phyloP scores from a whole-genome alignment of 164 flowering plant species.

The Malania oleifera region DNA sequence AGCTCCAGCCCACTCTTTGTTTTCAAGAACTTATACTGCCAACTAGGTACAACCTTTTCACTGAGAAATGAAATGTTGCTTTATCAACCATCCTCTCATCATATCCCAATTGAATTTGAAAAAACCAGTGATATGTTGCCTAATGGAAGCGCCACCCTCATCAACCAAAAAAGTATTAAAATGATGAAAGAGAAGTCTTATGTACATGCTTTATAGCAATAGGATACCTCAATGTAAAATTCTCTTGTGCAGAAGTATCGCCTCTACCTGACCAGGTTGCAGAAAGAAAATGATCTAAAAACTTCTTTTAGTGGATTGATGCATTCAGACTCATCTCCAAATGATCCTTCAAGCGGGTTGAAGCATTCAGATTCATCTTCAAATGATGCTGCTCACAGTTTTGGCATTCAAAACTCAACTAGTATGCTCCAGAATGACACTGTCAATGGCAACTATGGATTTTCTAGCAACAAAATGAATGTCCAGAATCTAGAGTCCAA shows the following conservation, averaged over 20 bases:
- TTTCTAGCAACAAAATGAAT: slow-evolving; percentile 25
- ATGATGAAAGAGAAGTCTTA: too few relatives aligned
- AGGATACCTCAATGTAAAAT: slow-evolving; percentile 7
- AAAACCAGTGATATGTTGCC: neutral
- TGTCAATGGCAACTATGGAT: slow-evolving; percentile 26
- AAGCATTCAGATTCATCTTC: slow-evolving; percentile 40
- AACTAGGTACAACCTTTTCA: too few relatives aligned
- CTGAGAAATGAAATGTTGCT: too few relatives aligned
- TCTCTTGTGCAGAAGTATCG: slow-evolving; percentile 79
- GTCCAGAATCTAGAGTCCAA: slow-evolving; percentile 28
- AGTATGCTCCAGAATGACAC: slow-evolving; percentile 25
- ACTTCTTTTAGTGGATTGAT: slow-evolving; percentile 33
- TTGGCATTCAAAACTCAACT: slow-evolving; percentile 33
- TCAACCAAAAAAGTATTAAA: too few relatives aligned
- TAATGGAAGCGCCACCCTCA: neutral
- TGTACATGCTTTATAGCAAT: neutral
- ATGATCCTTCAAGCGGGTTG: slow-evolving; percentile 41
- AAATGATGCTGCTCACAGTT: slow-evolving; percentile 37
- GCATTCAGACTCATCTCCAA: slow-evolving; percentile 36
- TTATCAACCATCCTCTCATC: too few relatives aligned
- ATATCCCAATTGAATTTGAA: too few relatives aligned
- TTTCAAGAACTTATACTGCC: too few relatives aligned
- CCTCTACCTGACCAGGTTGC: slow-evolving; percentile 76
- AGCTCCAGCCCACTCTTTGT: too few relatives aligned
- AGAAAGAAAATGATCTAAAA: slow-evolving; percentile 56